Conservation (phyloP, 2,329 filamentous ascomycete species). For the Chaetomium sp. region DNA sequence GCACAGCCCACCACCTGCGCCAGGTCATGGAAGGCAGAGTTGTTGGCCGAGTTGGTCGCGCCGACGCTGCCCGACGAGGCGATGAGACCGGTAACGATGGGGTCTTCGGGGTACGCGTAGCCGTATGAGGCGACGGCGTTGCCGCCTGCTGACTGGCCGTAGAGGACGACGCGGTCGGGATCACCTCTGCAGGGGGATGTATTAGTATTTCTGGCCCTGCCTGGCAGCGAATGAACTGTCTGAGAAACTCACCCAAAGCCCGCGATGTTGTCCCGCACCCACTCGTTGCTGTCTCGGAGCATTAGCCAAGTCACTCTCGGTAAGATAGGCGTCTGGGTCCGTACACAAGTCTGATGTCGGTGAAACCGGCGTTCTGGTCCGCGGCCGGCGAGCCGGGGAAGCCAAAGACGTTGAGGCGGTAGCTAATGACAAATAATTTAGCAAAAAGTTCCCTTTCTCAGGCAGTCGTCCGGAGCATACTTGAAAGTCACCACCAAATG, state of each 20-base stretch:
- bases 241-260: slow-evolving; percentile 1
- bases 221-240: not conserved
- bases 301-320: not conserved
- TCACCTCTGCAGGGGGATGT: not conserved
- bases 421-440: not conserved
- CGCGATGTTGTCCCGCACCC: slow-evolving; percentile 2
- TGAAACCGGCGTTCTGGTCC: not conserved
- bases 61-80: not conserved
- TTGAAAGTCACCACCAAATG: slow-evolving; percentile 5
- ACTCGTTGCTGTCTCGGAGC: not conserved
- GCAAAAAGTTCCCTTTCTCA: not conserved
- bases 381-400: not conserved
- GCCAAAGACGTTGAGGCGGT: slow-evolving; percentile 2
- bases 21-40: not conserved
- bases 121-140: not conserved
- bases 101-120: not conserved
- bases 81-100: not conserved
- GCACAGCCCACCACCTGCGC: not conserved
- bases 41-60: not conserved
- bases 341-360: slow-evolving; percentile 1
- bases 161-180: slow-evolving; percentile 1
- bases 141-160: slow-evolving; percentile 1
- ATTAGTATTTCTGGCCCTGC: not conserved
- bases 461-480: not conserved
- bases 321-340: not conserved